Percentiles rank a stretch among this genome's conserved stretches.
Conservation (phyloP, 2,329 filamentous ascomycete species). For the Pseudogymnoascus sp. region DNA sequence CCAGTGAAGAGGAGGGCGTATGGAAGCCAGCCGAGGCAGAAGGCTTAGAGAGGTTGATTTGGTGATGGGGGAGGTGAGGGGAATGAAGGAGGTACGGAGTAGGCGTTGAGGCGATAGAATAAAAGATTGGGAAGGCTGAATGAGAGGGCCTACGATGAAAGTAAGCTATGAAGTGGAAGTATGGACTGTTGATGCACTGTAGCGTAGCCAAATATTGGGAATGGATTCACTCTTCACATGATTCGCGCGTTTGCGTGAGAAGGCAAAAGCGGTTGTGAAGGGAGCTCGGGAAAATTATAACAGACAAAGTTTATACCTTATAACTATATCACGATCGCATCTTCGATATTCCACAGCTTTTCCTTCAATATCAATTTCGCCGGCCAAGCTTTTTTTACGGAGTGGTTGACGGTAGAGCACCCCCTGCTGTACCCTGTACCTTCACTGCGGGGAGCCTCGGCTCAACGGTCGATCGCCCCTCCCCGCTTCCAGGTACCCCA, state of each 20-base stretch:
- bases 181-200: not conserved
- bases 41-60: slow-evolving; percentile 36
- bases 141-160: not conserved
- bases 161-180: not conserved
- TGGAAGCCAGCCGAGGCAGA: slow-evolving; percentile 69
- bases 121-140: not conserved
- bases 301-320: not conserved
- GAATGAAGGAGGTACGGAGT: slow-evolving; percentile 20
- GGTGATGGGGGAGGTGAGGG: not conserved
- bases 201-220: not conserved
- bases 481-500: not conserved
- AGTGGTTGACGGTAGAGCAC: too few relatives aligned
- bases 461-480: not conserved
- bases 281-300: not conserved
- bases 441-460: not conserved
- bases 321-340: not conserved
- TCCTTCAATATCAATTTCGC: not conserved
- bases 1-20: slow-evolving; percentile 61
- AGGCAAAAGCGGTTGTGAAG: not conserved
- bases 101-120: not conserved
- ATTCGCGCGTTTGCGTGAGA: not conserved
- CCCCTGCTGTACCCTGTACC: not conserved
- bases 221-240: not conserved
- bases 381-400: too few relatives aligned
- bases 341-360: not conserved